Percentiles rank a stretch among this genome's conserved stretches.
These are phyloP conservation scores for Dicorynia guianensis DNA, from an alignment of 306 rosid species.

Conservation along the genomic window DNA sequence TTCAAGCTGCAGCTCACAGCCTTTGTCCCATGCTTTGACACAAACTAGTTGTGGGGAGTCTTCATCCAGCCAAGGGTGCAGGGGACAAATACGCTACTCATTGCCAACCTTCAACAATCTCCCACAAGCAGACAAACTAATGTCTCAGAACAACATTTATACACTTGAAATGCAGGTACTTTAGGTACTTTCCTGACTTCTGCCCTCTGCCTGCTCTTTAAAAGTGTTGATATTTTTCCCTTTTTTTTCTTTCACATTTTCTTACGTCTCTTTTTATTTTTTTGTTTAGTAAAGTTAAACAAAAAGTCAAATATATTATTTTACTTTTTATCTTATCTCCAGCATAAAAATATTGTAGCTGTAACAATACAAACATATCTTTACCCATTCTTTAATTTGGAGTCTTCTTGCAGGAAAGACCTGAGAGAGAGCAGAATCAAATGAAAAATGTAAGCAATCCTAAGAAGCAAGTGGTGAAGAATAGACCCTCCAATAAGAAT, in stretches of 20 bases:
- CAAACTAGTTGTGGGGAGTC: constrained; percentile 57
- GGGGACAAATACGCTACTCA: constrained; percentile 53
- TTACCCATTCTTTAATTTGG: too few species aligned
- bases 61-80: constrained; percentile 58
- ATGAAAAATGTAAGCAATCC: constrained; percentile 37
- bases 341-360: too few species aligned
- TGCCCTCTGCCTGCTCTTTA: too few species aligned
- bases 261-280: too few species aligned
- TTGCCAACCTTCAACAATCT: constrained; percentile 63
- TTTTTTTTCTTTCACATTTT: too few species aligned
- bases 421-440: constrained; percentile 34
- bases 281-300: too few species aligned
- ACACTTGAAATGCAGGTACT: constrained; percentile 51
- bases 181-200: background rate
- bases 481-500: constrained; percentile 30
- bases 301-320: too few species aligned
- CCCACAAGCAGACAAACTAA: constrained; percentile 36
- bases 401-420: constrained; percentile 67
- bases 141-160: constrained; percentile 37
- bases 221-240: too few species aligned
- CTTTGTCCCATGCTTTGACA: constrained; percentile 58
- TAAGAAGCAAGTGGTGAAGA: constrained; percentile 48
- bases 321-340: too few species aligned
- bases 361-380: too few species aligned
- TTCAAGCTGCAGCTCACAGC: constrained; percentile 51